Conservation (phyloP, 495 filamentous ascomycete genomes). For the Aspergillus leporis region DNA sequence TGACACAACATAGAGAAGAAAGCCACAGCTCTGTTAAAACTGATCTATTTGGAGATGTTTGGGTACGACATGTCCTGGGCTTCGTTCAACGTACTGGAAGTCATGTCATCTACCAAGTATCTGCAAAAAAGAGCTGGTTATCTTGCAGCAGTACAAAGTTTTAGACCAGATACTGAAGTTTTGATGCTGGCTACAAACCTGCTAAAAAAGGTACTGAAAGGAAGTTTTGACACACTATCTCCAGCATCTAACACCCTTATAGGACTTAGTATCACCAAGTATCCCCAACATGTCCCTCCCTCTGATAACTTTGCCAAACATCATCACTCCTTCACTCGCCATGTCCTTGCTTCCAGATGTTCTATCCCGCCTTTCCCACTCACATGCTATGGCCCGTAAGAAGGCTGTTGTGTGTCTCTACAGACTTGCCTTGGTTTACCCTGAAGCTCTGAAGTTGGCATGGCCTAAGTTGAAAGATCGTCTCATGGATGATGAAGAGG, state of each 20-base stretch:
- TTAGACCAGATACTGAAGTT: slow-evolving; percentile 92
- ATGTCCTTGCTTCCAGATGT: slow-evolving; percentile 85
- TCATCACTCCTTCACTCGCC: slow-evolving; percentile 87
- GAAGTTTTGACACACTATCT: neutral
- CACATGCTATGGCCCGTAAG: slow-evolving; percentile 79
- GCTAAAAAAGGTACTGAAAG: slow-evolving; percentile 75
- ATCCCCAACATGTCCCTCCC: slow-evolving; percentile 80
- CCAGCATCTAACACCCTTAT: slow-evolving; percentile 13
- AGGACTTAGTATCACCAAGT: slow-evolving; percentile 79
- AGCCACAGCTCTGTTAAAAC: slow-evolving; percentile 89
- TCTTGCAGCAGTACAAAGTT: slow-evolving; percentile 94
- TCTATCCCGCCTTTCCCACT: slow-evolving; percentile 81
- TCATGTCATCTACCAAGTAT: slow-evolving; percentile 96
- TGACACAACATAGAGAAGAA: slow-evolving; percentile 73
- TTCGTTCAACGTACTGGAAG: slow-evolving; percentile 95
- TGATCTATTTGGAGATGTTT: slow-evolving; percentile 98
- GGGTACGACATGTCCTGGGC: slow-evolving; percentile 99
- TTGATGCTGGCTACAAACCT: slow-evolving; percentile 97
- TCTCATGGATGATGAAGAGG: slow-evolving; percentile 85
- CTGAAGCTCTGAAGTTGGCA: slow-evolving; percentile 84
- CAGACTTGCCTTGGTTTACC: slow-evolving; percentile 87
- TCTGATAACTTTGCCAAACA: slow-evolving; percentile 82
- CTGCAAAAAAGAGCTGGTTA: slow-evolving; percentile 94
- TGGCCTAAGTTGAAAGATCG: slow-evolving; percentile 97
- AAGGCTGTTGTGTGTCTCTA: slow-evolving; percentile 95